phyloP scores from a whole-genome alignment of 257 asterid species.

The Coffea canephora region DNA sequence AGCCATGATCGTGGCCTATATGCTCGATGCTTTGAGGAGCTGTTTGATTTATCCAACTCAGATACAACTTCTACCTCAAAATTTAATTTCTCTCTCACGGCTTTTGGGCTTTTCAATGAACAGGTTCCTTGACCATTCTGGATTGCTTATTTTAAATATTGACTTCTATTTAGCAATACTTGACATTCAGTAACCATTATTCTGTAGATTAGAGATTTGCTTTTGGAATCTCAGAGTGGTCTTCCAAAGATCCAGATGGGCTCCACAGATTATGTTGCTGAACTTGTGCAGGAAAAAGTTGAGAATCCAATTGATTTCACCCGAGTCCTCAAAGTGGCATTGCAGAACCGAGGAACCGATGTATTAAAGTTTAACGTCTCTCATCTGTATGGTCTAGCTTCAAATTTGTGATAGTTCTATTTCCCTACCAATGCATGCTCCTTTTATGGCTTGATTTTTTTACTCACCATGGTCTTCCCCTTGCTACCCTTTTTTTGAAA shows the following conservation, averaged over 20 bases:
- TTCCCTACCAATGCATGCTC: slow-evolving; percentile 13
- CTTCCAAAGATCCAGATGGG: slow-evolving; percentile 61
- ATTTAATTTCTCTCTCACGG: slow-evolving; percentile 77
- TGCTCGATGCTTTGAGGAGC: slow-evolving; percentile 96
- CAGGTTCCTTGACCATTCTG: slow-evolving; percentile 54
- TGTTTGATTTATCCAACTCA: slow-evolving; percentile 91
- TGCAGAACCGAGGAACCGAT: slow-evolving; percentile 75
- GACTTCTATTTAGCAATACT: slow-evolving; percentile 14
- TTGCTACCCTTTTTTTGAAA: not conserved
- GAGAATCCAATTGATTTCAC: slow-evolving; percentile 90
- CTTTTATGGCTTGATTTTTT: not conserved
- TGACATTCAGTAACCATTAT: slow-evolving; percentile 35
- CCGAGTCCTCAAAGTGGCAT: slow-evolving; percentile 73
- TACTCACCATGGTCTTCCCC: not conserved
- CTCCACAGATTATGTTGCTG: slow-evolving; percentile 52
- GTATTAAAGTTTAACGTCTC: slow-evolving; percentile 60
- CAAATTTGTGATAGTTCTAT: slow-evolving; percentile 19
- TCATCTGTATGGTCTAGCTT: slow-evolving; percentile 75
- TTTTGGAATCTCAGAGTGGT: slow-evolving; percentile 58
- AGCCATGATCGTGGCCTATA: slow-evolving; percentile 95
- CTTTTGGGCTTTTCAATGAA: slow-evolving; percentile 83
- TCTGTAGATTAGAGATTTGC: slow-evolving; percentile 82
- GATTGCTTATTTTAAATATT: not conserved
- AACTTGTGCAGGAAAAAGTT: slow-evolving; percentile 79
- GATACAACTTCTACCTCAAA: slow-evolving; percentile 85